Base-by-base conservation (phyloP, 2,329 filamentous ascomycete genomes). In the Cordyceps javanica region DNA sequence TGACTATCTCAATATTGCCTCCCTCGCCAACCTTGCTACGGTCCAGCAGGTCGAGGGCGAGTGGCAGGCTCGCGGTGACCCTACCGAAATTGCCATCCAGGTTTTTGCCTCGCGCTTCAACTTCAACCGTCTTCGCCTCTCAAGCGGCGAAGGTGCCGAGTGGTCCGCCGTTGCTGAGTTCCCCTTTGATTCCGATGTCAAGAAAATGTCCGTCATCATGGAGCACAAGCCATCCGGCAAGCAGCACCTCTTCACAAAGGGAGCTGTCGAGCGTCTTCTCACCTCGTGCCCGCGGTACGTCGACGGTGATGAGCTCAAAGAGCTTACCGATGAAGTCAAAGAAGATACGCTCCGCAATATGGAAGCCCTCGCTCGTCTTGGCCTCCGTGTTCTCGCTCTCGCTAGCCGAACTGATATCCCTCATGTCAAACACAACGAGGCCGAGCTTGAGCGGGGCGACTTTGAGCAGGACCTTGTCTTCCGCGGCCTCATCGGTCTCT, bases 181-280 rank as follows among this genome's bases (percentile, higher is more conserved):
- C 59, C 87, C 86, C 0, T 91, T 90, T 61, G 87, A 90, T 66
- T 89, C 86, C 0, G 82, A 82, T 58, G 81, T 90, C 61, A 91
- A 90, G 75, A 88, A 86, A 64, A 90, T 90, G 87, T 88, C 86
- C 0, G 86, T 89, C 38, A 83, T 89, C 55, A 88, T 87, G 68
- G 66, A 77, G 44, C 69, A 78, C 23, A 64, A 63, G 14, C 66
- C 71, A 8, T 68, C 67, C 1, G 68, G 71, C 25, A 70, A 74
- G 55, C 75, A 75, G 62, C 76, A 71, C 69, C 72, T 83, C 48
- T 85, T 85, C 63, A 84, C 82, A 58, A 87, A 87, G 66, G 85
- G 85, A 51, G 88, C 88, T 1, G 87, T 89, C 5, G 87, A 90
- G 66, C 78, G 86, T 41, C 79, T 90, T 30, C 73, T 90, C 16